These are phyloP conservation scores for Pseudopithomyces maydicus DNA, from an alignment of 2,329 filamentous ascomycete genomes.

Conservation along the genomic window DNA sequence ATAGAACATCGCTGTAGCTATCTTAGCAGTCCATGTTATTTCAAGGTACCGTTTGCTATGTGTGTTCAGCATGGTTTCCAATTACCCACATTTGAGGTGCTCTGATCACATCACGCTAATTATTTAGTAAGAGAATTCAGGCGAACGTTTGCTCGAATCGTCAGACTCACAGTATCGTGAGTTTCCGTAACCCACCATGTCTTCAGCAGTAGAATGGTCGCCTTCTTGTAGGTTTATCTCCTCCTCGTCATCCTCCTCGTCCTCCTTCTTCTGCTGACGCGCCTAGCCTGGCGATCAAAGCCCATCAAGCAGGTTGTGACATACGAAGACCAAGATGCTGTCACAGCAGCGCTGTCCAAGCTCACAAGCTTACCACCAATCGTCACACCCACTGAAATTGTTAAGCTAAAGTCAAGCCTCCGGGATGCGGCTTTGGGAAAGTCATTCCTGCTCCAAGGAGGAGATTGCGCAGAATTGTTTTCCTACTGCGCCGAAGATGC, in stretches of 20 bases:
- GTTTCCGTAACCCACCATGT: neutral
- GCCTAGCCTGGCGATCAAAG: conserved; percentile 73
- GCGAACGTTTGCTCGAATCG: no score
- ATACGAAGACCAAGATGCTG: conserved; percentile 67
- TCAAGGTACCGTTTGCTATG: no score
- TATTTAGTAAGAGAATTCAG: no score
- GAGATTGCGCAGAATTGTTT: conserved; percentile 96
- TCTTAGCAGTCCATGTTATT: no score
- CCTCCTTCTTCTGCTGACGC: conserved; percentile 13
- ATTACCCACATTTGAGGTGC: no score
- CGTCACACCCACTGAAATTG: conserved; percentile 80
- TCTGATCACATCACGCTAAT: no score
- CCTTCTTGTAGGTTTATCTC: conserved; percentile 8
- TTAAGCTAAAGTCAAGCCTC: conserved; percentile 76
- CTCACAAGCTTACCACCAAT: conserved; percentile 75
- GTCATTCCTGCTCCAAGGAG: conserved; percentile 92
- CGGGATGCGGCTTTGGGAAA: conserved; percentile 87
- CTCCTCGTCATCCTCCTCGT: no score
- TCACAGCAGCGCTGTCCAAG: conserved; percentile 66
- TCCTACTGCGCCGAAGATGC: conserved; percentile 89
- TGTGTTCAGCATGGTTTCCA: no score
- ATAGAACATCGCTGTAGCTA: no score
- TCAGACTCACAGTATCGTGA: neutral
- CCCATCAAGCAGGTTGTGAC: conserved; percentile 77
- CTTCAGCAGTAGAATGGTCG: conserved; percentile 10